phyloP scores from a whole-genome alignment of 257 asterid genomes.

The Eucommia ulmoides region DNA sequence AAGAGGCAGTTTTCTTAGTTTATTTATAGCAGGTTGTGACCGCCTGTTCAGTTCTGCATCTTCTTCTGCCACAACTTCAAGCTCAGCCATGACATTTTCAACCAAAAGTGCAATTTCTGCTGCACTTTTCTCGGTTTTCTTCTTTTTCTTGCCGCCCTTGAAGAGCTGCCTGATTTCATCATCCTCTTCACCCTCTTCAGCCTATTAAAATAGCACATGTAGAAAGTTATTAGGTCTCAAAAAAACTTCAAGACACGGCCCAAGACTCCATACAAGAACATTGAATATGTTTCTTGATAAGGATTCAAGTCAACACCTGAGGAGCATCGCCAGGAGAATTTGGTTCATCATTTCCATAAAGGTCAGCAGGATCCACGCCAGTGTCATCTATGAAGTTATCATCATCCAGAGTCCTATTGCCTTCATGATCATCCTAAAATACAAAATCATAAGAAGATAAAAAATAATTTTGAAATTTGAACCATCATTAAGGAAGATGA shows the following conservation, averaged over 20 bases:
- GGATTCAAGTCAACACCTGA: slow-evolving; percentile 35
- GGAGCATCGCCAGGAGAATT: slow-evolving; percentile 67
- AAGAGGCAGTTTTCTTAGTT: slow-evolving; percentile 75
- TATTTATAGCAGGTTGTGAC: slow-evolving; percentile 78
- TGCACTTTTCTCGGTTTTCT: slow-evolving; percentile 80
- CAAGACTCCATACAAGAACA: no score
- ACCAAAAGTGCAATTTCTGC: slow-evolving; percentile 81
- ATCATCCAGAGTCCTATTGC: slow-evolving; percentile 48
- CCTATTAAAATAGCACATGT: slow-evolving; percentile 29
- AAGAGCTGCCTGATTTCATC: slow-evolving; percentile 72
- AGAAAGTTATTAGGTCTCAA: slow-evolving; percentile 10
- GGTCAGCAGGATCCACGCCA: slow-evolving; percentile 69
- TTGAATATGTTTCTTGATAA: slow-evolving; percentile 3
- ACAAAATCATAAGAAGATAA: no score
- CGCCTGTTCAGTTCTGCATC: slow-evolving; percentile 84
- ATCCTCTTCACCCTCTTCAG: slow-evolving; percentile 89
- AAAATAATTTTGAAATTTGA: no score
- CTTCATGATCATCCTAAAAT: slow-evolving; percentile 79
- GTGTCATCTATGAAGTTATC: slow-evolving; percentile 82
- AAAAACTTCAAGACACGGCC: no score
- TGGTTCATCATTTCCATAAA: slow-evolving; percentile 49
- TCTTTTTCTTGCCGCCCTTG: slow-evolving; percentile 72
- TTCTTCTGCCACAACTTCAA: slow-evolving; percentile 86
- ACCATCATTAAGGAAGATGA: no score
- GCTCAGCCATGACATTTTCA: slow-evolving; percentile 90